Evolutionary conservation across 1,139 yeast species (phyloP).

Genomic region (Williopsis jadinii): DNA sequence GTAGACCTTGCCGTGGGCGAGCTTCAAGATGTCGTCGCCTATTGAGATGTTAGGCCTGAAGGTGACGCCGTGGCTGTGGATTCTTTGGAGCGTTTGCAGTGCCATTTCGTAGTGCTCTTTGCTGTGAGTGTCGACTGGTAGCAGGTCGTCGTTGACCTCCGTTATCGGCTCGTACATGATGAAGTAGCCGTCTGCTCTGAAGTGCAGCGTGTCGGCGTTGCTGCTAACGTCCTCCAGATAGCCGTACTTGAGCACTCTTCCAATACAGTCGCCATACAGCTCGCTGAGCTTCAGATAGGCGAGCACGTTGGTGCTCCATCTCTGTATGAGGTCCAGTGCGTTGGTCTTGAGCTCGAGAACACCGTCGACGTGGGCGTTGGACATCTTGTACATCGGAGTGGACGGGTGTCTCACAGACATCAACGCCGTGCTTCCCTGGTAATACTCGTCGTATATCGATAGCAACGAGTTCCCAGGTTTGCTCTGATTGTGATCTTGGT

Average conservation of each 20-base stretch:
- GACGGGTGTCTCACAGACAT: conserved; percentile 14
- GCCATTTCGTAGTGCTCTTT: conserved; percentile 12
- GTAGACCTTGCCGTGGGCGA: conserved; percentile 12
- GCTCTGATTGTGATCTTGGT: conserved; percentile 5
- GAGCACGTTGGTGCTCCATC: conserved; percentile 18
- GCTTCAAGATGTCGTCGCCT: conserved; percentile 13
- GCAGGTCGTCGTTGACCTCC: conserved; percentile 10
- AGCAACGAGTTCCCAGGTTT: conserved; percentile 8
- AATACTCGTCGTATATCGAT: conserved; percentile 22
- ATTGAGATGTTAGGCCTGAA: conserved; percentile 13
- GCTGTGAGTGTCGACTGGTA: conserved; percentile 9
- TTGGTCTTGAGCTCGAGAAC: conserved; percentile 2
- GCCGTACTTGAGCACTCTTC: conserved; percentile 19
- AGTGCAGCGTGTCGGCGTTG: conserved; percentile 13
- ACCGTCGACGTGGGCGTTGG: neutral
- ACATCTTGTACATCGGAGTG: conserved; percentile 6
- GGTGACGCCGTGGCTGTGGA: conserved; percentile 17
- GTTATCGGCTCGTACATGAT: conserved; percentile 19
- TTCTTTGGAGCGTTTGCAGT: conserved; percentile 10
- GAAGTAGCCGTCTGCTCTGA: conserved; percentile 22
- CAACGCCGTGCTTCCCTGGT: conserved; percentile 9
- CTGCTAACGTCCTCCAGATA: conserved; percentile 18
- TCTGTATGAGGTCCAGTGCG: conserved; percentile 11
- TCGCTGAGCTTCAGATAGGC: conserved; percentile 12
- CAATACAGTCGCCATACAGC: conserved; percentile 19